Evolutionary conservation across 805 yeast genomes (phyloP).

Genomic region (Torulaspora delbrueckii): DNA sequence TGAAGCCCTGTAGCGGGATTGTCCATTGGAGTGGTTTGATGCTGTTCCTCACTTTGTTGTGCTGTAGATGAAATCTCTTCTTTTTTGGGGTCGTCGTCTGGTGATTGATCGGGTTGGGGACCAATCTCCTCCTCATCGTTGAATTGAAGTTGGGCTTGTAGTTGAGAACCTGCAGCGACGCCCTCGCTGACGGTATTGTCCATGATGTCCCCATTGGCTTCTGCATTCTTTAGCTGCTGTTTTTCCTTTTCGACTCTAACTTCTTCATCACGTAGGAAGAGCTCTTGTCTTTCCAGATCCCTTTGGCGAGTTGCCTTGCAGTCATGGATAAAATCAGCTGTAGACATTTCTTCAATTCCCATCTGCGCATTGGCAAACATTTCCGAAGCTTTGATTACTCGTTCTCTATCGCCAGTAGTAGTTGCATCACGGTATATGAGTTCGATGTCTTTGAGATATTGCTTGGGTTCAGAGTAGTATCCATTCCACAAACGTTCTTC

Average conservation of each 20-base stretch:
- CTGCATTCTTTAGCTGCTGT: not conserved
- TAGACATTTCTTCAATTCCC: slow-evolving; percentile 82
- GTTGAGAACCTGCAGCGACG: slow-evolving; percentile 26
- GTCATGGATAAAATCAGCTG: slow-evolving; percentile 64
- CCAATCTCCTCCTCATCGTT: not conserved
- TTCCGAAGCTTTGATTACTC: slow-evolving; percentile 77
- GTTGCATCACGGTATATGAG: slow-evolving; percentile 76
- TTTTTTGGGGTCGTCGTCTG: not conserved
- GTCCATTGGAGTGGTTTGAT: not conserved
- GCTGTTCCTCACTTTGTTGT: not conserved
- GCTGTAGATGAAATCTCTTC: not conserved
- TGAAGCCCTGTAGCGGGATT: not conserved
- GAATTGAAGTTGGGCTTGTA: slow-evolving; percentile 21
- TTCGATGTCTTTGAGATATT: slow-evolving; percentile 78
- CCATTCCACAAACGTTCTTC: slow-evolving; percentile 98
- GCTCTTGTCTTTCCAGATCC: slow-evolving; percentile 50
- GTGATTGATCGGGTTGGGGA: not conserved
- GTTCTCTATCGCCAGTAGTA: slow-evolving; percentile 74
- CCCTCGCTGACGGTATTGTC: slow-evolving; percentile 20
- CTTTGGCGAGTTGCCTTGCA: slow-evolving; percentile 70
- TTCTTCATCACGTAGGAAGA: slow-evolving; percentile 36
- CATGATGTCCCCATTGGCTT: not conserved
- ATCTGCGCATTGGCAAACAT: slow-evolving; percentile 96
- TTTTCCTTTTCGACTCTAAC: slow-evolving; percentile 14
- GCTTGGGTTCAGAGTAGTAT: slow-evolving; percentile 85